Evolutionary conservation across 176 grass and related monocot genomes (phyloP), one percentile per base, ranked within the genome.

Genomic region (Tuctoria greenei): DNA sequence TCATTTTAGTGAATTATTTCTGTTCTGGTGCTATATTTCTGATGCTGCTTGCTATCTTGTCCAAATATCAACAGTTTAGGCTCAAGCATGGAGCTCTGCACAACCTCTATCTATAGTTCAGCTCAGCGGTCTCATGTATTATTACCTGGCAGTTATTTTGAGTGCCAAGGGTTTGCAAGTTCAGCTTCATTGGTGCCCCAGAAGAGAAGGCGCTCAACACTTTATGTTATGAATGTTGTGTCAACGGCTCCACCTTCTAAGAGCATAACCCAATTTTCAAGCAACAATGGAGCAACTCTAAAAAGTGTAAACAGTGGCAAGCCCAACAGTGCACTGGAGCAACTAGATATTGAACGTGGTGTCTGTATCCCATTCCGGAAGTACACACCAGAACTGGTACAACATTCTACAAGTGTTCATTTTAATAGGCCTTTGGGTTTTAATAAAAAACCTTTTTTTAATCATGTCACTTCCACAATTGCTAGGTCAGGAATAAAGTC

Each of bases 341-440:
- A 95, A 72, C 95, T 98, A 76, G 95, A 98, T 79, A 95, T 98
- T 6, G 95, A 98, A 76, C 95, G 91, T 38, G 95, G 95, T 1
- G 95, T 98, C 31, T 98, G 95, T 72, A 82, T 94, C 3, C 95
- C 95, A 14, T 98, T 94, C 71, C 81, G 91, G 18, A 95, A 98
- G 60, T 98, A 98, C 82, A 90, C 69, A 15, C 95, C 91, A 6
- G 84, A 90, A 61, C 81, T 88, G 85, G 91, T 98, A 90, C n/a
- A 24, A 21, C 24, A 8, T 26, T 79, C 38, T 54, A 24, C 15
- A 41, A 61, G 23, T 31, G 36, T 74, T 64, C 54, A 56, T 40
- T 27, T 51, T 74, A 57, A 51, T 66, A 20, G n/a, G 39, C 72
- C 59, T 73, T 54, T 54, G 51, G 51, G 16, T 58, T 54, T 54